These are phyloP conservation scores for Krasilnikovozyma curviuscula DNA, from an alignment of 768 basidiomycete species.

Conservation along the genomic window DNA sequence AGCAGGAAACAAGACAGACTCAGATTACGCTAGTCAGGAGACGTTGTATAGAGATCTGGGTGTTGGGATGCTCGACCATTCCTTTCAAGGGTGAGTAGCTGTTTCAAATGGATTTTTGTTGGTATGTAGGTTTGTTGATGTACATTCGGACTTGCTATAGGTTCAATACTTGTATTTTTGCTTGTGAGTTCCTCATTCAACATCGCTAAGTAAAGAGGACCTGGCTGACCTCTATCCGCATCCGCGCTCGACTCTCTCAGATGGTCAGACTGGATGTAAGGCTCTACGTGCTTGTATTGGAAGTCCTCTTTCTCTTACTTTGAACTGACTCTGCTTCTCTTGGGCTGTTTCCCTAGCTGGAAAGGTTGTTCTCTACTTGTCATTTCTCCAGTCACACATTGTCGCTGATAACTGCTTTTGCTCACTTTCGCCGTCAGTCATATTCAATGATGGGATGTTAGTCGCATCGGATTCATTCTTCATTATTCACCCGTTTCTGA, in stretches of 20 bases:
- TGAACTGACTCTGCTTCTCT: no score
- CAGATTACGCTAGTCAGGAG: conserved; percentile 79
- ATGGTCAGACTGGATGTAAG: conserved; percentile 22
- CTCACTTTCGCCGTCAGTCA: conserved; percentile 14
- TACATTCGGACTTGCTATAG: conserved; percentile 88
- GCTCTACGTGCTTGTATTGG: no score
- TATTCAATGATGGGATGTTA: conserved; percentile 32
- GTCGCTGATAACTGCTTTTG: not conserved
- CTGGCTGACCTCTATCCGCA: no score
- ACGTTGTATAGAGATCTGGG: conserved; percentile 88
- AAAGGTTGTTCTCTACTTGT: no score
- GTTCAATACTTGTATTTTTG: conserved; percentile 96
- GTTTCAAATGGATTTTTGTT: conserved; percentile 82
- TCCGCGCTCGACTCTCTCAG: no score
- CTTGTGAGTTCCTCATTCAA: conserved; percentile 49
- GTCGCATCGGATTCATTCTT: conserved; percentile 11
- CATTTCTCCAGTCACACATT: not conserved
- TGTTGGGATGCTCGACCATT: conserved; percentile 81
- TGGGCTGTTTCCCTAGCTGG: no score
- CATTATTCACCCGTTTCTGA: not conserved
- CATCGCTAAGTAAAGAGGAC: conserved; percentile 7
- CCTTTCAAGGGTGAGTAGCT: conserved; percentile 88
- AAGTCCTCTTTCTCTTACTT: no score
- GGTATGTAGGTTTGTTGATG: conserved; percentile 82
- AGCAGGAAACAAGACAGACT: conserved; percentile 32